Conservation (phyloP, 2,329 filamentous ascomycete species). For the Fusarium keratoplasticum region DNA sequence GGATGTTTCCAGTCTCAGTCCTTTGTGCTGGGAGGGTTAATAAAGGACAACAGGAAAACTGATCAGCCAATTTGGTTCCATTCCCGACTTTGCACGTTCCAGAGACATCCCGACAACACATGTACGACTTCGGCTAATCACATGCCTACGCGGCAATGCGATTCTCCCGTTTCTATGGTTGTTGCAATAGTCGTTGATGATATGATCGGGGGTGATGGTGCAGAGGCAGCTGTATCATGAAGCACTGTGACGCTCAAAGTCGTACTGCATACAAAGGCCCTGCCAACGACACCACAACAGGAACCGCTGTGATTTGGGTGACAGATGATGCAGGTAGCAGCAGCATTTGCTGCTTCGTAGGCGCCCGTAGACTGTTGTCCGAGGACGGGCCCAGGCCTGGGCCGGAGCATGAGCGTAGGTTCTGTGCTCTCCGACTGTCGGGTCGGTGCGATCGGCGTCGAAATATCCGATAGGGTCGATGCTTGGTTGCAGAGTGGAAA, state of each 20-base stretch:
- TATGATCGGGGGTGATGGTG: background rate
- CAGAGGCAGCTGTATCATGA: conserved; percentile 1
- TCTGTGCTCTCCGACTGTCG: background rate
- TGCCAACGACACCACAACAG: conserved; percentile 5
- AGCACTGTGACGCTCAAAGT: conserved; percentile 5
- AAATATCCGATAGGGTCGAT: conserved; percentile 19
- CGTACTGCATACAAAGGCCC: conserved; percentile 8
- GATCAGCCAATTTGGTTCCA: background rate
- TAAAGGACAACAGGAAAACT: background rate
- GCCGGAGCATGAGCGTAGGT: background rate
- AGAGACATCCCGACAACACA: conserved; percentile 1
- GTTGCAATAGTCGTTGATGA: background rate
- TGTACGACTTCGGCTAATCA: conserved; percentile 16
- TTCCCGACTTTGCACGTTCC: background rate
- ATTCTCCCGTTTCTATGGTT: background rate
- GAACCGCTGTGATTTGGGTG: conserved; percentile 22
- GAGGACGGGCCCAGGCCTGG: background rate
- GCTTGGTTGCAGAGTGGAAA: background rate
- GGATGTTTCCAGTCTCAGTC: background rate
- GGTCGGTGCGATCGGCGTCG: background rate
- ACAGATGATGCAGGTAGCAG: conserved; percentile 20
- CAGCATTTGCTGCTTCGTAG: conserved; percentile 4
- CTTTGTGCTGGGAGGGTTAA: background rate
- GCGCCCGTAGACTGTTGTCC: background rate
- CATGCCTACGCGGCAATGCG: conserved; percentile 32